Evolutionary conservation across 306 rosid species (phyloP), one percentile per base, ranked within the genome.

Genomic region (Carpinus fangiana): DNA sequence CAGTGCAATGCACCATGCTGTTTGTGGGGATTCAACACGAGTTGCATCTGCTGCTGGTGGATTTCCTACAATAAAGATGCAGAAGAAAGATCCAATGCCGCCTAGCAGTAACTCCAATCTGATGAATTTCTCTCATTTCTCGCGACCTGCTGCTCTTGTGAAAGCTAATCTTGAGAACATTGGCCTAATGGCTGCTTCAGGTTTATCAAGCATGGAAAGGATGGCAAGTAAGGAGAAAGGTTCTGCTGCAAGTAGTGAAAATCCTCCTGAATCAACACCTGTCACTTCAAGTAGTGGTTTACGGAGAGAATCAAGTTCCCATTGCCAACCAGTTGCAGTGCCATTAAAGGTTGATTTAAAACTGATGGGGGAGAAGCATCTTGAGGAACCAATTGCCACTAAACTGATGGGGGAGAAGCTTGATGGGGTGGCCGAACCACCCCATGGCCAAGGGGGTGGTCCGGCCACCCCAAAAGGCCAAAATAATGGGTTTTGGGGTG

Each of bases 41-140:
- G 73, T 83, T 85, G 86, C 90, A 54, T 64, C 80, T 77, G 57
- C 89, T 41, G 76, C 90, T 7, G 85, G 84, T 75, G 92, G 81
- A 83, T 83, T 86, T 82, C 73, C 84, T 61, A 81, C 80, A 87
- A 41, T 52, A 45, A 83, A 81, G 74, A 72, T 72, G 83, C 90
- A 82, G 87, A 90, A 84, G 79, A 88, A 80, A 81, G 93, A 84
- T 84, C 87, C 83, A 47, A 21, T 72, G 56, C 80, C 82, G 51
- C 84, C 88, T 50, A 77, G 80, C 48, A 87, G 70, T 80, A 85
- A 83, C 79, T 76, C 92, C 59, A 31, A 72, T 53, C 18, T 90
- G 45, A 81, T 92, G 82, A 95, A 95, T 82, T 93, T 91, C 83
- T 83, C 95, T 70, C 95, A 91, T 82, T 93, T 91, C 84, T 90